Evolutionary conservation across 2,329 filamentous ascomycete genomes (phyloP), one percentile per base, ranked within the genome.

Genomic region (Colletotrichum liriopes): DNA sequence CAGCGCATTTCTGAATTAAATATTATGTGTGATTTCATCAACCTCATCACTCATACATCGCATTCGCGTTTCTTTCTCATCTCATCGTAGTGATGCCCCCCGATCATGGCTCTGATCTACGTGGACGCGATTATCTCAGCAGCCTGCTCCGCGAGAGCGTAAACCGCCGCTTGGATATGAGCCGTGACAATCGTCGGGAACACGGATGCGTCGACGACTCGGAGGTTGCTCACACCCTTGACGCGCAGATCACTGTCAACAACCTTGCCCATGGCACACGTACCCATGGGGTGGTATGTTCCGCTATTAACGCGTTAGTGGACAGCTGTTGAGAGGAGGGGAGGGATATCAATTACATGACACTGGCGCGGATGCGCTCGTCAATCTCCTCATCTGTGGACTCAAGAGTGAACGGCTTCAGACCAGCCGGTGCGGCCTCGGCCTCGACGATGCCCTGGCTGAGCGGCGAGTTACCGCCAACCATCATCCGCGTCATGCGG

Each of bases 131-230:
- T 90, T 23, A 86, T 86, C 77, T 89, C 89, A 2, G 88, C 87
- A 3, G 89, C 89, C 80, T 91, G 90, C 80, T 91, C 89, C 8
- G 84, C 85, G 32, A 90, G 80, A 78, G 90, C 88, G 76, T 89
- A 90, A 0, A 85, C 85, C 0, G 88, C 84, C 1, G 87, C 77
- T 5, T 84, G 83, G 41, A 86, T 84, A 75, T 87, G 90, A 9
- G 60, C 71, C 1, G 74, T 67, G 16, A 81, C 77, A 2, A 78
- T 69, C 29, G 77, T 71, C 2, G 82, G 81, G 26, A 84, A 78
- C 9, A 84, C 78, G 12, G 79, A 83, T 7, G 82, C 80, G 67
- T 85, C 83, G 0, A 82, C 78, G 2, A 85, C 77, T 3, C 81
- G 79, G 9, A 85, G 75, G 14, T 77, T 77, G 1, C 74, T 73